Percentiles rank a stretch among this genome's conserved stretches.
Conservation (phyloP, 805 yeast species). For the Sungouiella blattae region DNA sequence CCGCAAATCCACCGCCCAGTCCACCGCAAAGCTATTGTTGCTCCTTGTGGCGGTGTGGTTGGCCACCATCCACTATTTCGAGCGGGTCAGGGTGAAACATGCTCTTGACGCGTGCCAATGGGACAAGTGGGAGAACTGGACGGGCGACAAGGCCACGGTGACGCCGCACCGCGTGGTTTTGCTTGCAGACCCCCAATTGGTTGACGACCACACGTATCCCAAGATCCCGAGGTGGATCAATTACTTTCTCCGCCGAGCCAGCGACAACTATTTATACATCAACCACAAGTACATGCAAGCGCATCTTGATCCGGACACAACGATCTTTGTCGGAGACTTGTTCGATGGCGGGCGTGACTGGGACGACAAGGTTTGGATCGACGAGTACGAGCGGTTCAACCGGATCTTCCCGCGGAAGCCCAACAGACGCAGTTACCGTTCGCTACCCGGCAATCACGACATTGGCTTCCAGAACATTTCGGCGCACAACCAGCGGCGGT, state of each 20-base stretch:
- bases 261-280: conserved; percentile 77
- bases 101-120: conserved; percentile 42
- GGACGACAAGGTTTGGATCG: conserved; percentile 64
- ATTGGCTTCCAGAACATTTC: conserved; percentile 86
- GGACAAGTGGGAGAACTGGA: conserved; percentile 67
- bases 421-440: conserved; percentile 34
- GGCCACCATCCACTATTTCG: conserved; percentile 26
- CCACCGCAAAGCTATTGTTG: conserved; percentile 7
- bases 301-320: conserved; percentile 66
- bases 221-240: conserved; percentile 51
- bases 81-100: conserved; percentile 25
- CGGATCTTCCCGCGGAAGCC: conserved; percentile 57
- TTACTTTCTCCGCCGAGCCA: conserved; percentile 54
- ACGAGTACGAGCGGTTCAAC: conserved; percentile 68
- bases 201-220: conserved; percentile 87
- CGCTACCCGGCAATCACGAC: conserved; percentile 90
- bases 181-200: conserved; percentile 92
- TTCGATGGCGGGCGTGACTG: conserved; percentile 95
- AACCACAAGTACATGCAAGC: conserved; percentile 63
- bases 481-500: conserved; percentile 55
- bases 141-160: conserved; percentile 12
- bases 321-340: conserved; percentile 82
- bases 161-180: conserved; percentile 50
- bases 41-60: conserved; percentile 23
- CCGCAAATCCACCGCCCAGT: neutral